These are phyloP conservation scores for Calocera viscosa DNA, from an alignment of 768 basidiomycete genomes.

Conservation along the genomic window DNA sequence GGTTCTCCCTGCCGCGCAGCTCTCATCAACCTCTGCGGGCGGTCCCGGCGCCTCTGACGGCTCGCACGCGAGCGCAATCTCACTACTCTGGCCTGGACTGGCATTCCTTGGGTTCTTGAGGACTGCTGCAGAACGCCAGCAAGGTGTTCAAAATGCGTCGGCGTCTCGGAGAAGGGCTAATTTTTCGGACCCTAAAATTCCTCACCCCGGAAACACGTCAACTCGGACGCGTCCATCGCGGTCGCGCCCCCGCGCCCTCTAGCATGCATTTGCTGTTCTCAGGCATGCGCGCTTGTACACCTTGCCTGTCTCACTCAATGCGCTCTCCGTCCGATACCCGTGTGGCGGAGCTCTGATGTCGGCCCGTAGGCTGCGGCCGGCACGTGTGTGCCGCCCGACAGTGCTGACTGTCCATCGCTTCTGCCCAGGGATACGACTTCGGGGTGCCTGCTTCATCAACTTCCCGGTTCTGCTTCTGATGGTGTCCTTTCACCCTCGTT, in stretches of 20 bases:
- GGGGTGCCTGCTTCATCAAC: neutral
- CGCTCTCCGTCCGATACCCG: neutral
- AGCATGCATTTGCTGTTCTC: neutral
- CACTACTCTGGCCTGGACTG: too few species aligned
- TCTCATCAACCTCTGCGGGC: too few species aligned
- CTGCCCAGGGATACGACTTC: neutral
- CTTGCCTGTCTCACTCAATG: neutral
- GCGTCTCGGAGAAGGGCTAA: neutral
- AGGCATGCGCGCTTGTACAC: neutral
- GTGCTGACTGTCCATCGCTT: neutral
- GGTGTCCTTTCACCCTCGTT: neutral
- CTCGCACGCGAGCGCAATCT: too few species aligned
- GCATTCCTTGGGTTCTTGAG: neutral
- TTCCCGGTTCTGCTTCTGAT: neutral
- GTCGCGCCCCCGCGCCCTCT: neutral
- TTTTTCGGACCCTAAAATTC: neutral
- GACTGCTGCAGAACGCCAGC: neutral
- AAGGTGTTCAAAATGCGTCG: neutral
- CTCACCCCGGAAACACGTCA: neutral
- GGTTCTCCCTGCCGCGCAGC: too few species aligned
- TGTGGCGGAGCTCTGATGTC: neutral
- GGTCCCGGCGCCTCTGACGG: too few species aligned
- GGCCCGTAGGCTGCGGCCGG: neutral
- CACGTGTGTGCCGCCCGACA: neutral
- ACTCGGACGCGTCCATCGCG: neutral